phyloP scores from a whole-genome alignment of 306 rosid species.

The Dalbergia cochinchinensis region DNA sequence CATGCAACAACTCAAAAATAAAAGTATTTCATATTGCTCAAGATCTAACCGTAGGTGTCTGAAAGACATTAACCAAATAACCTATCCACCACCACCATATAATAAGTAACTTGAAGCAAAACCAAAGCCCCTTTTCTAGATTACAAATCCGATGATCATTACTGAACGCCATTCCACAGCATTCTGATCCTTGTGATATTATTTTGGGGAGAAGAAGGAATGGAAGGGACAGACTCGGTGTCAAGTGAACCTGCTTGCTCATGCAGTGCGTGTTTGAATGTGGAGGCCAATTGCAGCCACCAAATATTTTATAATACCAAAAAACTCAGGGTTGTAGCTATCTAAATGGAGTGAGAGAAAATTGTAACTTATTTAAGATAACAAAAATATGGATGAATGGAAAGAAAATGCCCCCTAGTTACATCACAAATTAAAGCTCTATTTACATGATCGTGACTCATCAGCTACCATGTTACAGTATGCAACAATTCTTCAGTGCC shows the following conservation, averaged over 20 bases:
- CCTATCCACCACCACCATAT: no score
- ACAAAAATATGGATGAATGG: conserved; percentile 70
- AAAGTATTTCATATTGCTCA: no score
- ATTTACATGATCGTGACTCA: conserved; percentile 67
- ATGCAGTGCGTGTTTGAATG: conserved; percentile 14
- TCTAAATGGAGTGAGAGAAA: background rate
- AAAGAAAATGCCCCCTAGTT: conserved; percentile 55
- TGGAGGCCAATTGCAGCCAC: conserved; percentile 53
- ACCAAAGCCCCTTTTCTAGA: no score
- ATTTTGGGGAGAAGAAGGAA: background rate
- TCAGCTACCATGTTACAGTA: conserved; percentile 63
- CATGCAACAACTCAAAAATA: no score
- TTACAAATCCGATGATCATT: no score
- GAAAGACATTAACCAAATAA: no score
- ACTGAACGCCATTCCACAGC: no score
- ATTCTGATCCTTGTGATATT: no score
- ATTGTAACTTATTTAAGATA: background rate
- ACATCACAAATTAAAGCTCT: conserved; percentile 75
- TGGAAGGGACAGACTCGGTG: background rate
- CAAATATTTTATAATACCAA: conserved; percentile 30
- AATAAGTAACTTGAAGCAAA: no score
- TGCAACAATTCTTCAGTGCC: conserved; percentile 56
- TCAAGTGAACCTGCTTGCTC: background rate
- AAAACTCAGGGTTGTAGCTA: conserved; percentile 28
- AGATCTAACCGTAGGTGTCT: no score